phyloP scores from a whole-genome alignment of 177 flowering plant species.

The Telopea speciosissima region DNA sequence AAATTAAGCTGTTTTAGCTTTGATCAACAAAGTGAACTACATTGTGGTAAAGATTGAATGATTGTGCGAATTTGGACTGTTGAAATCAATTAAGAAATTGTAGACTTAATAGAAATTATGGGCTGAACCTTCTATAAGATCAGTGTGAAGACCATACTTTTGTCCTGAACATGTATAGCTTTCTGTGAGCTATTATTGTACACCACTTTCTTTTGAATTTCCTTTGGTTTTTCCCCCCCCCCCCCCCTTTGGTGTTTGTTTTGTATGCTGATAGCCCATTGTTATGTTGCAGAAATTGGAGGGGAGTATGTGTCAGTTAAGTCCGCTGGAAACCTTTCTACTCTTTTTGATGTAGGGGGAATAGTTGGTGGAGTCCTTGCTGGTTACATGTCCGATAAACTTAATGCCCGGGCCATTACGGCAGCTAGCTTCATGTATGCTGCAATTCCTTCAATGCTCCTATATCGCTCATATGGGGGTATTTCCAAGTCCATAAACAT shows the following conservation, averaged over 20 bases:
- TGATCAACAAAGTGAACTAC: no score
- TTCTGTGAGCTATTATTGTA: no score
- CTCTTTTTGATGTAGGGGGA: conserved; percentile 94
- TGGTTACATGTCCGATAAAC: conserved; percentile 81
- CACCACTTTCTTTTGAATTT: no score
- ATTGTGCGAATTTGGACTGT: no score
- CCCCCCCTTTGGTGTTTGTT: background rate
- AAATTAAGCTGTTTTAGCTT: no score
- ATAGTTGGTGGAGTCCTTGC: conserved; percentile 86
- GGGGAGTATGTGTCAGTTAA: conserved; percentile 81
- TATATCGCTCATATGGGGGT: conserved; percentile 62
- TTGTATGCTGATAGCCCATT: background rate
- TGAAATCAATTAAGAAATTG: no score
- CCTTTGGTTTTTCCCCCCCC: no score
- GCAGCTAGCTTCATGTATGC: conserved; percentile 77
- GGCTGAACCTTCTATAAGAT: no score
- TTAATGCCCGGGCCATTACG: conserved; percentile 82
- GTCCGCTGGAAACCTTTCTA: conserved; percentile 92
- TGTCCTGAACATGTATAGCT: no score
- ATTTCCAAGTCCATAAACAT: conserved; percentile 52
- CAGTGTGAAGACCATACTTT: no score
- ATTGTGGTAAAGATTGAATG: no score
- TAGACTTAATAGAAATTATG: no score
- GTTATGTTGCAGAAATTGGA: conserved; percentile 61
- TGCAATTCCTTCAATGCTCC: conserved; percentile 65